Evolutionary conservation across 805 yeast species (phyloP).

Genomic region (Yamadazyma takamatsuzukensis): DNA sequence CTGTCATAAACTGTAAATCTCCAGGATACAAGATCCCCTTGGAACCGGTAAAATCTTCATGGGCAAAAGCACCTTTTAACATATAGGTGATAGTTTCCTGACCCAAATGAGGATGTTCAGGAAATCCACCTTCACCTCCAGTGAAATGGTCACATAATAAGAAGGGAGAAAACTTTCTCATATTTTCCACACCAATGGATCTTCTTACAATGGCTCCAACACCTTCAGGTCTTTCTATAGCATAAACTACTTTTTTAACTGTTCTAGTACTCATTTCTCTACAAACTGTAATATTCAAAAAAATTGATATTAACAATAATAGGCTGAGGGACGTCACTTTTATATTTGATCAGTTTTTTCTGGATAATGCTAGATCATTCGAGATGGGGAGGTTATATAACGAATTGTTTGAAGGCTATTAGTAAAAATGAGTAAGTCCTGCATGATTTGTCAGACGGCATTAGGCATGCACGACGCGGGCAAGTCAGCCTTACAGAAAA

Average conservation of each 20-base stretch:
- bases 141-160: slow-evolving; percentile 76
- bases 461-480: slow-evolving; percentile 2
- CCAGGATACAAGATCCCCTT: slow-evolving; percentile 74
- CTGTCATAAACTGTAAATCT: slow-evolving; percentile 91
- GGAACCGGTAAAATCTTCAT: slow-evolving; percentile 77
- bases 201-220: slow-evolving; percentile 85
- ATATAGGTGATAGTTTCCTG: slow-evolving; percentile 36
- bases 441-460: not conserved
- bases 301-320: too few relatives aligned
- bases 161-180: slow-evolving; percentile 79
- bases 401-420: slow-evolving; percentile 2
- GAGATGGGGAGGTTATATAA: slow-evolving; percentile 1
- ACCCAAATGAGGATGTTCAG: slow-evolving; percentile 40
- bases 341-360: too few relatives aligned
- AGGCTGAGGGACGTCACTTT: too few relatives aligned
- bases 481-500: not conserved
- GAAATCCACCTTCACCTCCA: slow-evolving; percentile 56
- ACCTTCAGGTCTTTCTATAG: slow-evolving; percentile 77
- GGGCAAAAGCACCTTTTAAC: slow-evolving; percentile 35
- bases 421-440: slow-evolving; percentile 1
- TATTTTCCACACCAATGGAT: slow-evolving; percentile 64
- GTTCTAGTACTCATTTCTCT: slow-evolving; percentile 21
- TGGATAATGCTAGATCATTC: too few relatives aligned
- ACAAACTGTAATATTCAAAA: too few relatives aligned
- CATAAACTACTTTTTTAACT: slow-evolving; percentile 33